Percentiles rank a stretch among this genome's conserved stretches.
Conservation (phyloP, 2,329 filamentous ascomycete species). For the Aureobasidium sp. region DNA sequence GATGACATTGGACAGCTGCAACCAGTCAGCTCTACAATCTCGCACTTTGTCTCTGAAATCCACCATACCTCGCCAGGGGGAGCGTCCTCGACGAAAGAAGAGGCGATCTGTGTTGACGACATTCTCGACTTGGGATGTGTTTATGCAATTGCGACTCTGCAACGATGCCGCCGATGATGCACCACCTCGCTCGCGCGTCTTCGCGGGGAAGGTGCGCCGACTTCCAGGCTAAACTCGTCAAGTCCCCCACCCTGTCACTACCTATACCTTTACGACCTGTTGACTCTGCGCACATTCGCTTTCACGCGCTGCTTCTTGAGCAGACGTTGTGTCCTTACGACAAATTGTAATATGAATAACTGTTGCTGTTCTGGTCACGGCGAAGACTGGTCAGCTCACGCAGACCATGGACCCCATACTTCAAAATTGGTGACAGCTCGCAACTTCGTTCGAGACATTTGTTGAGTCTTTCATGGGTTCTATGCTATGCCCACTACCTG, state of each 20-base stretch:
- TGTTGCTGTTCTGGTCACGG: too few species aligned
- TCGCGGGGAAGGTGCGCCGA: conserved; percentile 13
- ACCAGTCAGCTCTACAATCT: conserved; percentile 21
- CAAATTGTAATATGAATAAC: too few species aligned
- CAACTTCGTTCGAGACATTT: too few species aligned
- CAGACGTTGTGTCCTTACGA: too few species aligned
- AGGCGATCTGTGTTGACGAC: conserved; percentile 34
- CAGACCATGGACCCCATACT: too few species aligned
- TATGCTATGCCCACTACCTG: not conserved
- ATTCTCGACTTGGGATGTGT: not conserved
- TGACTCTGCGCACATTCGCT: too few species aligned
- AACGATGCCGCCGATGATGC: conserved; percentile 3
- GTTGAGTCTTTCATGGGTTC: too few species aligned
- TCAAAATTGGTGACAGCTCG: too few species aligned
- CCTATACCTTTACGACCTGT: too few species aligned
- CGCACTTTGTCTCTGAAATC: conserved; percentile 19
- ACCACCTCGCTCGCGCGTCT: conserved; percentile 1
- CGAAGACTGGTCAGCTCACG: too few species aligned
- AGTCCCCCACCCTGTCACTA: not conserved
- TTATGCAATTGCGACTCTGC: not conserved
- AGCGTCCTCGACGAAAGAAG: conserved; percentile 86
- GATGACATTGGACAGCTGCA: conserved; percentile 77
- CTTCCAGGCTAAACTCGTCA: too few species aligned
- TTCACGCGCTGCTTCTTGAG: too few species aligned
- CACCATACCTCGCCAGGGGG: conserved; percentile 83